A percentile compares a stretch with the other conserved stretches of the same genome.
Evolutionary conservation across 129 eudicot genomes (phyloP).

Genomic region (Dittrichia graveolens): DNA sequence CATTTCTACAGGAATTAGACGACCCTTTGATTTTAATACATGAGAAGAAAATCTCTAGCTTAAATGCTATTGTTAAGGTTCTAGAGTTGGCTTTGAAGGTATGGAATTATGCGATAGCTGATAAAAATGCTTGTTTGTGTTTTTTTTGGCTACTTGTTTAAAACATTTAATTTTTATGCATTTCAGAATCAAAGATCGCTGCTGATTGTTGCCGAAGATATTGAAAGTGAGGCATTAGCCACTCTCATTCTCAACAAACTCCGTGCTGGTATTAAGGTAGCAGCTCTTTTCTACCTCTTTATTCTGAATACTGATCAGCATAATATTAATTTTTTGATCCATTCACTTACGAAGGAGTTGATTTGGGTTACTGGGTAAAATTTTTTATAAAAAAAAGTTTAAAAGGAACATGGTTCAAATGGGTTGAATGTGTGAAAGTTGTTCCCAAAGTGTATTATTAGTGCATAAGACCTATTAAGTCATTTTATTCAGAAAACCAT

Average conservation of each 20-base stretch:
- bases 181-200: conserved; percentile 64
- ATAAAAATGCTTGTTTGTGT: not conserved
- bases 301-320: not conserved
- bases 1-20: conserved; percentile 60
- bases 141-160: not conserved
- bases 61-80: conserved; percentile 65
- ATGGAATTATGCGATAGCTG: not conserved
- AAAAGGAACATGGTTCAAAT: not conserved
- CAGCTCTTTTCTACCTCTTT: no score
- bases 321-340: not conserved
- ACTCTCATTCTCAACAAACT: conserved; percentile 76
- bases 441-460: not conserved
- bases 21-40: conserved; percentile 68
- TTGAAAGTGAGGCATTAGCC: conserved; percentile 74
- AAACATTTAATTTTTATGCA: not conserved
- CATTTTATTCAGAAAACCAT: not conserved
- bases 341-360: no score
- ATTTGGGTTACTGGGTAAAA: not conserved
- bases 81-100: conserved; percentile 77
- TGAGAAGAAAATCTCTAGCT: conserved; percentile 67
- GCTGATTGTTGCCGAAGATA: conserved; percentile 77
- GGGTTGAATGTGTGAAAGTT: not conserved
- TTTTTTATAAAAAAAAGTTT: not conserved
- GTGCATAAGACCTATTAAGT: not conserved
- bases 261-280: conserved; percentile 75